Percentiles rank a stretch among this genome's conserved stretches.
phyloP scores from a whole-genome alignment of 495 filamentous ascomycete genomes.

The Sabuloglossum arenarium region DNA sequence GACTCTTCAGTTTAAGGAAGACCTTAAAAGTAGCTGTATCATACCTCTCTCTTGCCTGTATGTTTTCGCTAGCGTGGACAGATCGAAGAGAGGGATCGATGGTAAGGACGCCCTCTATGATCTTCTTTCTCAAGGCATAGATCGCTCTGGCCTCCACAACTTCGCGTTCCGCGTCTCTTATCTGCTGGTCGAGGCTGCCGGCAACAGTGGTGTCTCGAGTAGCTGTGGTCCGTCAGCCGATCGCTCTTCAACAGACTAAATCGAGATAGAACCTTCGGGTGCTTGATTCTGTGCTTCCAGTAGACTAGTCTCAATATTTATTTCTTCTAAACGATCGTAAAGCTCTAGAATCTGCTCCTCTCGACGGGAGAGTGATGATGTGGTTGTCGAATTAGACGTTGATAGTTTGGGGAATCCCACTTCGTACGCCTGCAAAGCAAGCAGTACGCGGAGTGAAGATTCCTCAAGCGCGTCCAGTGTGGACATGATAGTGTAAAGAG shows the following conservation, averaged over 20 bases:
- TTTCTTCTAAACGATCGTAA: constrained; percentile 45
- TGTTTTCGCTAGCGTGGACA: constrained; percentile 44
- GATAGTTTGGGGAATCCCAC: constrained; percentile 19
- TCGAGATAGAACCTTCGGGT: neutral
- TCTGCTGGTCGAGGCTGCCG: constrained; percentile 20
- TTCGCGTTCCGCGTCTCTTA: constrained; percentile 35
- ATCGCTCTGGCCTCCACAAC: constrained; percentile 46
- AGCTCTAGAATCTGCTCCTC: constrained; percentile 44
- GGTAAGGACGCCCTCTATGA: constrained; percentile 43
- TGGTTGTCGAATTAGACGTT: constrained; percentile 23
- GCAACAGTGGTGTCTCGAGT: constrained; percentile 8
- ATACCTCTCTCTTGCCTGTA: constrained; percentile 38
- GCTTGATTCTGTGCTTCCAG: constrained; percentile 29
- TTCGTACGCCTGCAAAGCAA: neutral
- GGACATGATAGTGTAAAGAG: neutral
- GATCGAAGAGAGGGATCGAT: constrained; percentile 58
- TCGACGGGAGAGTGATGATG: constrained; percentile 32
- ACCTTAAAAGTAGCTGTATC: neutral
- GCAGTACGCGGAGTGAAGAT: neutral
- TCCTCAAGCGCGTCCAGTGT: neutral
- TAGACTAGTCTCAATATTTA: constrained; percentile 47
- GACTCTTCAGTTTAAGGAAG: neutral
- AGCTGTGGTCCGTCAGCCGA: neutral
- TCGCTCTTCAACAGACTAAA: neutral
- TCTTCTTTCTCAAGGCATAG: constrained; percentile 42